These are phyloP conservation scores for Solanum dulcamara DNA, from an alignment of 257 asterid genomes.

Conservation along the genomic window DNA sequence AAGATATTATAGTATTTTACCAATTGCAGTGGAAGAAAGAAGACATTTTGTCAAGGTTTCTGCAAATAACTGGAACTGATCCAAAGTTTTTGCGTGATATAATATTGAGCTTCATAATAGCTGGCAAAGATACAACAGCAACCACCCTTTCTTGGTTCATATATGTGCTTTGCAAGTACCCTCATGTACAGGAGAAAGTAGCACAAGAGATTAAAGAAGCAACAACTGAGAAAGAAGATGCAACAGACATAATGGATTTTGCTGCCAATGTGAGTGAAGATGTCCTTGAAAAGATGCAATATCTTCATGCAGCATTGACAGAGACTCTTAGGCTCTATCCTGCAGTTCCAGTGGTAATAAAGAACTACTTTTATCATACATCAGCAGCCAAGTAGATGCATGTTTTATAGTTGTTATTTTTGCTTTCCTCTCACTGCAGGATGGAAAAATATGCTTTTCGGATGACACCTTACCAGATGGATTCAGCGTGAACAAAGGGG, in stretches of 20 bases:
- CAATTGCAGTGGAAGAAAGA: slow-evolving; percentile 38
- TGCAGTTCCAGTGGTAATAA: slow-evolving; percentile 56
- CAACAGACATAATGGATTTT: slow-evolving; percentile 14
- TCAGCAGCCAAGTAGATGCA: not conserved
- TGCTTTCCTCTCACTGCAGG: slow-evolving; percentile 5
- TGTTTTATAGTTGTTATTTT: not conserved
- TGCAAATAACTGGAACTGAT: slow-evolving; percentile 19
- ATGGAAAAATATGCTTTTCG: slow-evolving; percentile 30
- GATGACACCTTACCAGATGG: slow-evolving; percentile 46
- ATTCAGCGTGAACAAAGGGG: slow-evolving; percentile 32
- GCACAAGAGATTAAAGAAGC: slow-evolving; percentile 28
- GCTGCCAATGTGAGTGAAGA: slow-evolving; percentile 26
- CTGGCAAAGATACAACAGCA: slow-evolving; percentile 53
- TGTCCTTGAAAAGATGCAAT: slow-evolving; percentile 47
- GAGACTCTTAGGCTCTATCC: slow-evolving; percentile 61
- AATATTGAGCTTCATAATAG: slow-evolving; percentile 41
- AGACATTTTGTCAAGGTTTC: slow-evolving; percentile 48
- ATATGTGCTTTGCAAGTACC: slow-evolving; percentile 43
- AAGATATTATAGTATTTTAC: not conserved
- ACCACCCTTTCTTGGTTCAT: slow-evolving; percentile 43
- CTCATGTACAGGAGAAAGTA: slow-evolving; percentile 37
- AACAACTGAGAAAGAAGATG: slow-evolving; percentile 2
- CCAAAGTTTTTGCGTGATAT: slow-evolving; percentile 45
- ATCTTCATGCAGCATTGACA: slow-evolving; percentile 42
- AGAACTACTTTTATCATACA: not conserved